A percentile compares a stretch with the other conserved stretches of the same genome.
Evolutionary conservation across 768 basidiomycete genomes (phyloP).

Genomic region (Psilocybe azurescens): DNA sequence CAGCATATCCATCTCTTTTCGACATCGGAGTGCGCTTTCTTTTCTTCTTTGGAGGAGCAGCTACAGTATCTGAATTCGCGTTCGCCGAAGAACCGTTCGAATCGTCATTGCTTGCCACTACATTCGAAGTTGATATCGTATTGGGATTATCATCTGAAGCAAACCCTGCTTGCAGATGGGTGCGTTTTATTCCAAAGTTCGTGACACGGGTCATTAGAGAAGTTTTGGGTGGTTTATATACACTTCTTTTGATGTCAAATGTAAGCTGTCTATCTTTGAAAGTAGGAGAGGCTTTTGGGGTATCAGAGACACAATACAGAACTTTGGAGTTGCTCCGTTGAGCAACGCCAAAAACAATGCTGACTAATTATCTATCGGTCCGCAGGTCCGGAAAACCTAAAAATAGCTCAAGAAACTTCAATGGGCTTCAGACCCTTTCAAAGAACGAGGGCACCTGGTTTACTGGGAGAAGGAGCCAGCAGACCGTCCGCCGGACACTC

Average conservation of each 20-base stretch:
- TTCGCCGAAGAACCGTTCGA: constrained; percentile 10
- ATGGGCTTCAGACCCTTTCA: background rate
- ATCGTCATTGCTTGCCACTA: background rate
- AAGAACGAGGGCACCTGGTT: no score
- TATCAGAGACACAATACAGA: no score
- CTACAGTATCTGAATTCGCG: constrained; percentile 15
- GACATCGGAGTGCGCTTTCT: constrained; percentile 59
- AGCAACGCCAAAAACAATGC: background rate
- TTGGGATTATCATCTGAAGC: constrained; percentile 18
- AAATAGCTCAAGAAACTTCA: background rate
- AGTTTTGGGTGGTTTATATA: background rate
- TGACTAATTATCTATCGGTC: background rate
- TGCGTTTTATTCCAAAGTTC: constrained; percentile 75
- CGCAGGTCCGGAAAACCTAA: background rate
- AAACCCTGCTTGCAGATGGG: constrained; percentile 71
- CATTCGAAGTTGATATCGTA: constrained; percentile 13
- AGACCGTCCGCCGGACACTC: no score
- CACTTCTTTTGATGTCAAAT: background rate
- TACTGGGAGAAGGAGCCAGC: no score
- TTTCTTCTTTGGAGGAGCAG: constrained; percentile 57
- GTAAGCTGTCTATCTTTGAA: background rate
- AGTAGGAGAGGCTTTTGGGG: background rate
- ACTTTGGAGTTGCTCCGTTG: background rate
- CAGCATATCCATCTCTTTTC: constrained; percentile 42
- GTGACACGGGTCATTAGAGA: constrained; percentile 75